A percentile compares a stretch with the other conserved stretches of the same genome.
These are phyloP conservation scores for Hirsutella rhossiliensis DNA, from an alignment of 2,329 filamentous ascomycete genomes.

Conservation along the genomic window DNA sequence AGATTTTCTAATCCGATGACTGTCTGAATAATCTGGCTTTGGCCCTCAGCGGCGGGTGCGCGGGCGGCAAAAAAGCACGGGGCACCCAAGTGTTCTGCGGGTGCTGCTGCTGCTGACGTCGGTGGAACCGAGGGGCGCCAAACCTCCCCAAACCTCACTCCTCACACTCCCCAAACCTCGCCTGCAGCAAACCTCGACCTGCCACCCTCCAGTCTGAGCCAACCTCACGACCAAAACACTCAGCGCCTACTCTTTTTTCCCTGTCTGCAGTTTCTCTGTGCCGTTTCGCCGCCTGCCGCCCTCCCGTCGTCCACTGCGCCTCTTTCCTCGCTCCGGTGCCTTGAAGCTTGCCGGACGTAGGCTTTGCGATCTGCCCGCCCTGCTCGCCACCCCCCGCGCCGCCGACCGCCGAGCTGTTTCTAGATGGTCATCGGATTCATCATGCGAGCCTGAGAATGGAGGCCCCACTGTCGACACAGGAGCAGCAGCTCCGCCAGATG, in stretches of 20 bases:
- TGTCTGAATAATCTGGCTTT: too few relatives aligned
- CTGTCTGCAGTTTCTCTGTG: too few relatives aligned
- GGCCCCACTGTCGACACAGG: slow-evolving; percentile 47
- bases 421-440: slow-evolving; percentile 5
- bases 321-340: background rate
- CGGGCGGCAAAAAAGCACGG: too few relatives aligned
- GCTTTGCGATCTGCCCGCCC: background rate
- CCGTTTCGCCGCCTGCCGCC: too few relatives aligned
- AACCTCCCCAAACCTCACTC: background rate
- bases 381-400: background rate
- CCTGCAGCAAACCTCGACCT: background rate
- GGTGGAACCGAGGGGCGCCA: slow-evolving; percentile 2
- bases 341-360: background rate
- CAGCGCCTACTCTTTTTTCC: background rate
- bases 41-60: too few relatives aligned
- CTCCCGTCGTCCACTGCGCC: too few relatives aligned
- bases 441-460: slow-evolving; percentile 33
- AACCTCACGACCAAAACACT: background rate
- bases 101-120: slow-evolving; percentile 1
- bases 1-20: too few relatives aligned
- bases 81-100: too few relatives aligned
- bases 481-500: slow-evolving; percentile 74
- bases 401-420: background rate
- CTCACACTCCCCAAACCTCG: background rate
- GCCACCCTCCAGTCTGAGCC: background rate